These are phyloP conservation scores for Naganishia vaughanmartiniae DNA, from an alignment of 768 basidiomycete species.

Conservation along the genomic window DNA sequence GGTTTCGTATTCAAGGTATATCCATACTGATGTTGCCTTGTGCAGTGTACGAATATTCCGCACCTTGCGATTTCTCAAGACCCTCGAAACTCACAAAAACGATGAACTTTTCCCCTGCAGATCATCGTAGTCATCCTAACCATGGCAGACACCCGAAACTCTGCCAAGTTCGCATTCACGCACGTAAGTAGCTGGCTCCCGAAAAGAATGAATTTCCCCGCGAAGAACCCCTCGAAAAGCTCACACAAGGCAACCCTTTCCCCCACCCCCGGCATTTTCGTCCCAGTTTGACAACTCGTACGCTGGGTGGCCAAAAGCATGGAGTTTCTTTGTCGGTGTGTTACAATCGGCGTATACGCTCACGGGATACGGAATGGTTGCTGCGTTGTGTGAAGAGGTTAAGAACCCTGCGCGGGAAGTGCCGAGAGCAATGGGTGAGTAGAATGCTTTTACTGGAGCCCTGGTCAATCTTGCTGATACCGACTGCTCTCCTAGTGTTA, in stretches of 20 bases:
- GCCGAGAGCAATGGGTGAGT: constrained; percentile 60
- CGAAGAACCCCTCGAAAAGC: too few relatives aligned
- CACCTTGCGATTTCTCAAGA: neutral
- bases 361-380: constrained; percentile 64
- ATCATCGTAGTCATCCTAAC: constrained; percentile 61
- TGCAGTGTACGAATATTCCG: constrained; percentile 1
- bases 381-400: constrained; percentile 69
- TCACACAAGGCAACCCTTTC: too few relatives aligned
- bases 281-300: constrained; percentile 60
- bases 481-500: constrained; percentile 31
- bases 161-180: constrained; percentile 61
- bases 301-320: constrained; percentile 68
- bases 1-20: neutral
- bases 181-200: constrained; percentile 37
- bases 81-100: neutral
- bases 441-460: constrained; percentile 27
- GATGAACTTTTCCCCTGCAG: neutral
- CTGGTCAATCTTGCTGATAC: neutral
- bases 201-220: too few relatives aligned
- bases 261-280: constrained; percentile 3
- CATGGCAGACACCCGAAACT: constrained; percentile 61
- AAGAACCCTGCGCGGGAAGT: constrained; percentile 61
- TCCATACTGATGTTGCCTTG: neutral
- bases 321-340: constrained; percentile 68
- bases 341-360: constrained; percentile 59